Evolutionary conservation across 2,329 filamentous ascomycete species (phyloP), one percentile per base, ranked within the genome.

Genomic region (Fusarium clavum): DNA sequence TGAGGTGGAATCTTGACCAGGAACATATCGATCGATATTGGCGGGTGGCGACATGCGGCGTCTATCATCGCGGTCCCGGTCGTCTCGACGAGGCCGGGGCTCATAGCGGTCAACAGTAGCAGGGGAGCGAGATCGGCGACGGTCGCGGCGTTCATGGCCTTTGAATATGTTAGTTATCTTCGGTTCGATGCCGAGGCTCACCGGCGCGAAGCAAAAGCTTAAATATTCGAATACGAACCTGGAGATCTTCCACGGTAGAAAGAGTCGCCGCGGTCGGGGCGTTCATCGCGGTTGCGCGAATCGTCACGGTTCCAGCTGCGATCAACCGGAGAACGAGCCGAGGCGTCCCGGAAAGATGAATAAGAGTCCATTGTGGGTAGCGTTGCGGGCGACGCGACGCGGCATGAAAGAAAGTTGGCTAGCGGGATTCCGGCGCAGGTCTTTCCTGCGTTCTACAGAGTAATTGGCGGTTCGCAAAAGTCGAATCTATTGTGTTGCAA

Each of bases 21-120:
- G 93, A 22, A 96, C 91, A 77, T 96, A 96, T 73, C 93, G 90
- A 78, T 97, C 93, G 70, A 97, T 96, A 62, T 92, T 92, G 61
- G 90, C 87, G 30, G 91, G 83, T 66, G 90, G 83, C 12, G 90
- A 86, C 77, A 93, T 79, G 46, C 88, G 87, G 61, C 91, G 88
- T 57, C 85, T 82, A 72, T 91, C 89, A 61, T 93, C 90, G 56
- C 89, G 77, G 44, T 85, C 83, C 64, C 87, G 82, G 53, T 94
- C 92, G 69, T 94, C 92, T 73, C 92, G 87, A 49, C 91, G 88
- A 52, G 80, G 78, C 57, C 90, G 86, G 24, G 92, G 92, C 75
- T 94, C 92, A 77, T 95, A 95, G 60, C 92, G 87, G 76, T 95
- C 92, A 63, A 94, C 89, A 16, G 87, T 83, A 22, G 83, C 82